These are phyloP conservation scores for Cutaneotrichosporon sp. DNA, from an alignment of 1,284 basidiomycete species.

Conservation along the genomic window DNA sequence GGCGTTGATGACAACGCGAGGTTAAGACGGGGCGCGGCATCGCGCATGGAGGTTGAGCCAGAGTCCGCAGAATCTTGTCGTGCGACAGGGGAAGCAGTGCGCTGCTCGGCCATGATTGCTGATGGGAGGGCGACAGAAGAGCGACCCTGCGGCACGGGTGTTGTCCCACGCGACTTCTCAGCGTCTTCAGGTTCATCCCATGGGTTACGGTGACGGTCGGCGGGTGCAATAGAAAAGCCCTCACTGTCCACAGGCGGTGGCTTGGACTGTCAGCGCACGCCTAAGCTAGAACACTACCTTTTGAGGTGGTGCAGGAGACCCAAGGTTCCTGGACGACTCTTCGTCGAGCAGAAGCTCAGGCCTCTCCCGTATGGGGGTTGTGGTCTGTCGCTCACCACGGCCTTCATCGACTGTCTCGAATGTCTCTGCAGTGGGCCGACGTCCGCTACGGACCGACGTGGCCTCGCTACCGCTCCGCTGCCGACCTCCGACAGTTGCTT, in stretches of 20 bases:
- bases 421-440: constrained; percentile 8
- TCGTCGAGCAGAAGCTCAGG: not conserved
- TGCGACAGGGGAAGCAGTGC: constrained; percentile 6
- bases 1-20: constrained; percentile 47
- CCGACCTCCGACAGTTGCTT: constrained; percentile 30
- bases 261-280: constrained; percentile 1
- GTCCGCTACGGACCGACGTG: constrained; percentile 21
- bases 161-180: no score
- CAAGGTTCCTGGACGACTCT: no score
- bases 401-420: not conserved
- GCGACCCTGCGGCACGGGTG: not conserved
- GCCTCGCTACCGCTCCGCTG: constrained; percentile 26
- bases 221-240: constrained; percentile 53
- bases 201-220: constrained; percentile 49
- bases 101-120: constrained; percentile 15
- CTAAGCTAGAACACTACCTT: no score
- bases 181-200: constrained; percentile 47
- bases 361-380: not conserved
- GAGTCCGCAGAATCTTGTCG: constrained; percentile 1
- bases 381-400: not conserved
- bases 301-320: no score
- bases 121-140: constrained; percentile 15
- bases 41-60: not conserved
- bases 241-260: constrained; percentile 49
- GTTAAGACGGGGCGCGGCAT: constrained; percentile 22